Percentiles rank a stretch among this genome's conserved stretches.
These are phyloP conservation scores for Tetrastigma voinierianum DNA, from an alignment of 164 flowering plant genomes.

Conservation along the genomic window DNA sequence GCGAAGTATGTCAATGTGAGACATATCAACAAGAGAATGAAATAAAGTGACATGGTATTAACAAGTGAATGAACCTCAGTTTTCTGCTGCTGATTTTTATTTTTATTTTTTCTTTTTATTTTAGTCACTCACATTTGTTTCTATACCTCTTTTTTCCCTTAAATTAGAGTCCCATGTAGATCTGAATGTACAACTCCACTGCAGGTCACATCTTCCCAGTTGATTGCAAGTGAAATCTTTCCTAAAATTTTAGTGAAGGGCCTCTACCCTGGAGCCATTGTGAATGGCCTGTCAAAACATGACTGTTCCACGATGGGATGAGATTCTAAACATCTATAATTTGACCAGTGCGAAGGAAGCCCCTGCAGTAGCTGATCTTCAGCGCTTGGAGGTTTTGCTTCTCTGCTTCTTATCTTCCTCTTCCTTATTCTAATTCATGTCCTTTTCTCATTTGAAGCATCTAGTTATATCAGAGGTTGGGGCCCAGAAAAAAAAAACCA, in stretches of 20 bases:
- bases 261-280: slow-evolving; percentile 77
- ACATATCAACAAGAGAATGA: too few relatives aligned
- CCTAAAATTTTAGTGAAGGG: slow-evolving; percentile 67
- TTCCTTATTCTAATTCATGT: neutral
- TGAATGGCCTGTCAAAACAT: slow-evolving; percentile 49
- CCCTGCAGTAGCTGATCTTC: slow-evolving; percentile 70
- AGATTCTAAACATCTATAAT: slow-evolving; percentile 64
- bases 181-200: slow-evolving; percentile 76
- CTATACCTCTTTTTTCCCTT: neutral
- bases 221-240: slow-evolving; percentile 77
- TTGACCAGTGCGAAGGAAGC: slow-evolving; percentile 71
- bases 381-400: slow-evolving; percentile 78
- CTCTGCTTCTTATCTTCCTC: slow-evolving; percentile 1
- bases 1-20: too few relatives aligned
- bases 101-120: neutral
- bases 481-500: too few relatives aligned
- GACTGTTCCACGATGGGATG: slow-evolving; percentile 75
- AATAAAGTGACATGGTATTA: too few relatives aligned
- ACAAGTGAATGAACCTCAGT: too few relatives aligned
- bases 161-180: slow-evolving; percentile 75
- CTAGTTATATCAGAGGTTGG: too few relatives aligned
- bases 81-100: too few relatives aligned
- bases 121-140: neutral
- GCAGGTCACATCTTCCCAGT: slow-evolving; percentile 78
- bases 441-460: neutral